Conservation (phyloP, 2,329 filamentous ascomycete species). For the Colletotrichum sp. region DNA sequence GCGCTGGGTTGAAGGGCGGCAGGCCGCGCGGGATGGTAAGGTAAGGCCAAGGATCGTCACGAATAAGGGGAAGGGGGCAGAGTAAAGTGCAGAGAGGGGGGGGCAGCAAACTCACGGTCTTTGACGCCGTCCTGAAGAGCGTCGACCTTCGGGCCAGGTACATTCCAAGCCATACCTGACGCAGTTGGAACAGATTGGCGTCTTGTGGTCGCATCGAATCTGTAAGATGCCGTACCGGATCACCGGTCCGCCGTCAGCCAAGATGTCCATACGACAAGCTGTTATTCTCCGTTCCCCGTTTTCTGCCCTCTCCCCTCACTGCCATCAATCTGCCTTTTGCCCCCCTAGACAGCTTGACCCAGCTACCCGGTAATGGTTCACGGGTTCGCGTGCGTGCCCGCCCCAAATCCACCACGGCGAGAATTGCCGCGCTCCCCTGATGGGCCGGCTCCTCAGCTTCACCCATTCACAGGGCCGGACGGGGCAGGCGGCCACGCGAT, state of each 20-base stretch:
- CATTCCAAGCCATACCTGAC: slow-evolving; percentile 18
- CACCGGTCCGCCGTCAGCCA: slow-evolving; percentile 9
- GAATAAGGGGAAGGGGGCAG: neutral
- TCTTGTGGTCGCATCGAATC: slow-evolving; percentile 19
- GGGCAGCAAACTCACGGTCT: slow-evolving; percentile 7
- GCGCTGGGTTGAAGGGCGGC: neutral
- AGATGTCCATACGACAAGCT: neutral
- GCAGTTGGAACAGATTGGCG: slow-evolving; percentile 15
- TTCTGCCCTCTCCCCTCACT: neutral
- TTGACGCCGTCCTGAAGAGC: slow-evolving; percentile 16
- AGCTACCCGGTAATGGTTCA: neutral
- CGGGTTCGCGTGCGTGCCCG: neutral
- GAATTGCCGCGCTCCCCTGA: neutral
- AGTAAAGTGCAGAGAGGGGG: neutral
- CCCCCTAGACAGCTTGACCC: neutral
- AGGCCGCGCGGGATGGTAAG: neutral
- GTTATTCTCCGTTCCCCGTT: neutral
- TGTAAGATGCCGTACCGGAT: neutral
- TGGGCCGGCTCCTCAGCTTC: neutral
- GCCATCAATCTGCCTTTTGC: neutral
- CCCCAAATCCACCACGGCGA: neutral
- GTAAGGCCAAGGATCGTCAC: neutral
- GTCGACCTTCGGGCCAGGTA: slow-evolving; percentile 16
- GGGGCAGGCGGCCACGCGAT: neutral
- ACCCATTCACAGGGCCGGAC: neutral